Evolutionary conservation across 1,139 yeast species (phyloP).

Genomic region (Candida anutae): DNA sequence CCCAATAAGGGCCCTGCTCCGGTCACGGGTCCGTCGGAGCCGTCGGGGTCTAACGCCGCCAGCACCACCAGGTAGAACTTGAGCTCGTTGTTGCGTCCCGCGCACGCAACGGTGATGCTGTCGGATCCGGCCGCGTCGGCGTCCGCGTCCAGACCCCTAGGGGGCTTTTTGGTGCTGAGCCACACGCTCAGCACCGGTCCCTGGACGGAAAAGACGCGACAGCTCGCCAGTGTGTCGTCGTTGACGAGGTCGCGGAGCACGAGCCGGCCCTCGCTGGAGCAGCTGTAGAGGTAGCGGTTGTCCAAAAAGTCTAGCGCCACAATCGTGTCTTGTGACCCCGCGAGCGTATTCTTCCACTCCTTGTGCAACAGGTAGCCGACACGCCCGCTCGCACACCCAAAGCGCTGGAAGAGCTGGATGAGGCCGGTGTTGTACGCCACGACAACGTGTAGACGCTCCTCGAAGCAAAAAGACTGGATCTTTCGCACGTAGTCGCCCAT

Average conservation of each 20-base stretch:
- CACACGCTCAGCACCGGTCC: constrained; percentile 31
- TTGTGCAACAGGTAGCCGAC: constrained; percentile 12
- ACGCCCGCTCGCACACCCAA: constrained; percentile 1
- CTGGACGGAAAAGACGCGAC: constrained; percentile 21
- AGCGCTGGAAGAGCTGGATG: constrained; percentile 22
- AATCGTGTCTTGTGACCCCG: constrained; percentile 17
- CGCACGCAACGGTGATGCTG: constrained; percentile 22
- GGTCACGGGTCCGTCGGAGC: not conserved
- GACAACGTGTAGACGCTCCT: too few species aligned
- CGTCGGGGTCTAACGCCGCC: constrained; percentile 3
- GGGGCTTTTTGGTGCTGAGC: too few species aligned
- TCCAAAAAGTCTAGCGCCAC: constrained; percentile 25
- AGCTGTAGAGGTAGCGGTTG: constrained; percentile 28
- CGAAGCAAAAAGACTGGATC: too few species aligned
- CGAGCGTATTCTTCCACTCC: constrained; percentile 24
- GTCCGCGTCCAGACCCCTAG: too few species aligned
- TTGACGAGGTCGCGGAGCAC: constrained; percentile 36
- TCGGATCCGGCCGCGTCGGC: constrained; percentile 1
- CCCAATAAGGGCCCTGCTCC: constrained; percentile 4
- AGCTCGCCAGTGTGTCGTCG: constrained; percentile 29
- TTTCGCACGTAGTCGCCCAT: too few species aligned
- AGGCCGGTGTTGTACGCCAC: constrained; percentile 22
- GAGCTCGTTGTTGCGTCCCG: constrained; percentile 41
- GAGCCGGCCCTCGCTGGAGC: constrained; percentile 38
- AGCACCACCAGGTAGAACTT: constrained; percentile 18